Base-by-base conservation (phyloP, 2,329 filamentous ascomycete species). In the Alternaria sp. region DNA sequence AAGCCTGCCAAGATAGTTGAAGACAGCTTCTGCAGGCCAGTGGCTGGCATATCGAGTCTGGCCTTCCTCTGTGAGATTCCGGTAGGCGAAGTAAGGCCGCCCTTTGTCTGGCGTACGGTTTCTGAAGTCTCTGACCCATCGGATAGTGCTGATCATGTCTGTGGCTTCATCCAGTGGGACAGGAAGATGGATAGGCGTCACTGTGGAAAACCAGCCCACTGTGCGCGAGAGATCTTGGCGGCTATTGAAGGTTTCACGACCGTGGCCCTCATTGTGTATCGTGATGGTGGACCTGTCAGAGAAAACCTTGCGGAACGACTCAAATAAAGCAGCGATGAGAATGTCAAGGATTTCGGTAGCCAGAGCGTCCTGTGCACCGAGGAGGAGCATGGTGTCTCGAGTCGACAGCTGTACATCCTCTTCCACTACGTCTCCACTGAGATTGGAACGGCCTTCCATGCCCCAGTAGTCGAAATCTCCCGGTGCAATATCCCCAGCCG, bases 181-280 rank as follows among this genome's bases (percentile, higher is more conserved):
- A 9, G 74, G 73, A 5, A 78, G 59, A 60, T 69, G 62, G 6
- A 78, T 72, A 1, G 76, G 75, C 8, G 69, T 68, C 12, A 79
- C 52, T 8, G 82, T 83, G 1, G 84, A 85, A 62, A 85, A 86
- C 84, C 84, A 86, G 7, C 84, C 84, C 3, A 85, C 78, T 1
- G 84, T 86, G 6, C 82, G 78, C 3, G 83, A 83, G 6, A 85
- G 78, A 51, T 86, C 84, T 51, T 85, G 81, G 3, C 77, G 77
- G 0, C 76, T 52, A 54, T 83, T 78, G 77, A 83, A 85, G 0
- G 80, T 74, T 67, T 85, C 83, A 43, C 83, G 75, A 8, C 83
- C 83, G 50, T 85, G 83, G 0, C 83, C 82, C 70, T 85, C 83
- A 25, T 84, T 85, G 66, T 82, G 82, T 46, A 85, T 80, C 0